Conservation (phyloP, 1,284 basidiomycete species). For the Taiwanofungus camphoratus region DNA sequence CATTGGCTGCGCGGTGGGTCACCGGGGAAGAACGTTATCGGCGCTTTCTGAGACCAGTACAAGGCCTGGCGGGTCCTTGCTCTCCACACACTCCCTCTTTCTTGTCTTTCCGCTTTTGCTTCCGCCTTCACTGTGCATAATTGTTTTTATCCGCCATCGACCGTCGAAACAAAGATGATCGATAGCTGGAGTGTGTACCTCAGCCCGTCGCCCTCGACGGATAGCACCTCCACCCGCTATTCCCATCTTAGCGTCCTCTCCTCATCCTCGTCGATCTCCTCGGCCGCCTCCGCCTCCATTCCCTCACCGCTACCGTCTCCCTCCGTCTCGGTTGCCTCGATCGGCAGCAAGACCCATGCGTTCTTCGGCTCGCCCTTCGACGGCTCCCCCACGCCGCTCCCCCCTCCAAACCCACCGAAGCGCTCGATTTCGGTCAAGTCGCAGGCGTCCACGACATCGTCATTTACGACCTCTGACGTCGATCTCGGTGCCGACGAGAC, state of each 20-base stretch:
- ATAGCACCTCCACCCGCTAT: conserved; percentile 20
- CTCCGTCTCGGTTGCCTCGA: conserved; percentile 15
- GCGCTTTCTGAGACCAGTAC: too few relatives aligned
- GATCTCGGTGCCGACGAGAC: conserved; percentile 13
- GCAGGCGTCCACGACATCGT: conserved; percentile 12
- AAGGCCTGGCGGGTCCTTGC: too few relatives aligned
- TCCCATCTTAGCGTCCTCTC: conserved; percentile 26
- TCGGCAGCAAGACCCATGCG: conserved; percentile 27
- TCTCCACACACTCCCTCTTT: too few relatives aligned
- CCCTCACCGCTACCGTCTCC: conserved; percentile 18
- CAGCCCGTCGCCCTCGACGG: conserved; percentile 21
- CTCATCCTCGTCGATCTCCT: conserved; percentile 22
- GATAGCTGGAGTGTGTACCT: conserved; percentile 24
- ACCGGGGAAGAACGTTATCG: too few relatives aligned
- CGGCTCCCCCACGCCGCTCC: conserved; percentile 13
- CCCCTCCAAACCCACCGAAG: conserved; percentile 20
- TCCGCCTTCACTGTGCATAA: not conserved
- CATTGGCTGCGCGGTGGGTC: too few relatives aligned
- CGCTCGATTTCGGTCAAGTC: conserved; percentile 19
- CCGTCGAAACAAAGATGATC: conserved; percentile 18
- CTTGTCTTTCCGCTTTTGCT: not conserved
- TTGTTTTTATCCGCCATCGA: not conserved
- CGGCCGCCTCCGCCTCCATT: conserved; percentile 12
- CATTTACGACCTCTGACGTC: conserved; percentile 10
- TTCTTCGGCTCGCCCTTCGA: conserved; percentile 29